Base-by-base conservation (phyloP, 208 protist species). In the Phytomonas serpens region DNA sequence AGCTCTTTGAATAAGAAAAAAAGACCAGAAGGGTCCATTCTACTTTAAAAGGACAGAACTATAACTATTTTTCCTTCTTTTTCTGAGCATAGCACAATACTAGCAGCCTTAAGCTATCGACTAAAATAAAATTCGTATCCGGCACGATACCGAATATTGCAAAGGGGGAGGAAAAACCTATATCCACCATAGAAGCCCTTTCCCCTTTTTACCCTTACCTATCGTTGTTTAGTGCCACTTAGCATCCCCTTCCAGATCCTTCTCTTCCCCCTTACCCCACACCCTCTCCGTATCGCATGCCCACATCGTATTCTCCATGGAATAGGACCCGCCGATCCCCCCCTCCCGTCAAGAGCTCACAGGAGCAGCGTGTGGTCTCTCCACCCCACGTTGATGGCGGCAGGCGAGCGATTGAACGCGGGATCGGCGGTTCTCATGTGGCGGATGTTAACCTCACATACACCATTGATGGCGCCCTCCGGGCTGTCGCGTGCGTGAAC, bases 361-460 rank as follows among this genome's bases (percentile, higher is more conserved):
- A 11, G 40, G 40, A 47, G 4, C 40, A 11, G 13, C 34, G 6
- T 36, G 34, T 6, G 6, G 6, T 7, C 34, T 36, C 34, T 6
- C 34, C 34, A 7, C 34, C 34, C 6, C 34, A 36, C 34, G 34
- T 36, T 6, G 34, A 36, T 6, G 34, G 34, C 34, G 34, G 34
- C 34, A 36, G 6, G 34, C 34, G 34, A 6, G 6, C 34, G 6
- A 36, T 36, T 6, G 34, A 36, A 36, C 13, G 13, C 40, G 40
- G 19, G 47, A 27, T 57, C 11, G 16, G 37, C 68, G 4, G 57
- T 67, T 4, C 57, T 16, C 73, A 83, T 30, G 79, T 90, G 0
- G 80, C 82, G n/a, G 88, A 95, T 82, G 83, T 92, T 32, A 87
- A 82, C 68, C 82, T 88, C 16, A 73, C 78, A 4, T 93, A 82